These are phyloP conservation scores for Trichosphaerium sp. DNA, from an alignment of 78 protist species.

Conservation along the genomic window DNA sequence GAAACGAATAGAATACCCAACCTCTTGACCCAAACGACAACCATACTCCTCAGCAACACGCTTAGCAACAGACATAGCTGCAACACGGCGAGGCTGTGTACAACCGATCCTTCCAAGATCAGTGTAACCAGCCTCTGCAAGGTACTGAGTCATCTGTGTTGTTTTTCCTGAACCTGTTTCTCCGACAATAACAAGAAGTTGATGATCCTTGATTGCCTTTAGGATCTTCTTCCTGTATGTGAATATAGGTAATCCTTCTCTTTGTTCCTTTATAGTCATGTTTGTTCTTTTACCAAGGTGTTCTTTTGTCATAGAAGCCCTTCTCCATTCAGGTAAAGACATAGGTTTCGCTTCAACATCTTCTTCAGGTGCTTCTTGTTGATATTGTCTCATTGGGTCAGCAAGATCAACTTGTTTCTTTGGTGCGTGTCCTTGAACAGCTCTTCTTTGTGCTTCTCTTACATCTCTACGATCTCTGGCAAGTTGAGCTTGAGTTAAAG, in stretches of 20 bases:
- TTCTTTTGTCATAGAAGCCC: not conserved
- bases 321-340: constrained; percentile 27
- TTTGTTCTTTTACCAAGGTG: constrained; percentile 26
- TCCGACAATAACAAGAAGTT: constrained; percentile 76
- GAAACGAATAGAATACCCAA: constrained; percentile 96
- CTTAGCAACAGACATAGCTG: constrained; percentile 97
- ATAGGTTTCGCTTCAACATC: not conserved
- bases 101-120: constrained; percentile 62
- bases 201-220: constrained; percentile 69
- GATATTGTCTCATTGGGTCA: not conserved
- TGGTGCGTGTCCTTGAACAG: constrained; percentile 61
- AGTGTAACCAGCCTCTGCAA: constrained; percentile 70
- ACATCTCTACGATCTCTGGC: constrained; percentile 84
- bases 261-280: constrained; percentile 68
- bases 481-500: constrained; percentile 60
- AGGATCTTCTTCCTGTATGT: constrained; percentile 41
- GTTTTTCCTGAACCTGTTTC: constrained; percentile 87
- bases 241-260: constrained; percentile 85
- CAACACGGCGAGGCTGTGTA: constrained; percentile 99
- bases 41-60: constrained; percentile 98
- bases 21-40: constrained; percentile 87
- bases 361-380: not conserved
- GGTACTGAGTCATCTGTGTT: constrained; percentile 85
- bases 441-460: constrained; percentile 49
- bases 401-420: constrained; percentile 12